phyloP scores from a whole-genome alignment of 179 eudicot genomes.

The Sideroxylon spinosum region DNA sequence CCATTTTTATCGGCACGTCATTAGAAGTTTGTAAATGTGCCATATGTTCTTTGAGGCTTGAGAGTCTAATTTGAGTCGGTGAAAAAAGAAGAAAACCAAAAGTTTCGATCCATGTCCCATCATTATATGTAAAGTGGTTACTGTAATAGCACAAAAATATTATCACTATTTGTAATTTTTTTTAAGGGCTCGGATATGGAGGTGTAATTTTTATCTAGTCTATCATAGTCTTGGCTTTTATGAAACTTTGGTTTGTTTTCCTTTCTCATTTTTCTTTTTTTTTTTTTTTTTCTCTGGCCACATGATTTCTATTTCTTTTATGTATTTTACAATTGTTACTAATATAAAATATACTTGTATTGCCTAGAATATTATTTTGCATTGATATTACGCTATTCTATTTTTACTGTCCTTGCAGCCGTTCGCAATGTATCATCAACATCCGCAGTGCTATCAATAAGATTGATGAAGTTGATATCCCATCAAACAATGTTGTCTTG shows the following conservation, averaged over 20 bases:
- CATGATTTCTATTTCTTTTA: neutral
- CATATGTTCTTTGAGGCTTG: no score
- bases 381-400: neutral
- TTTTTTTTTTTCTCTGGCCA: no score
- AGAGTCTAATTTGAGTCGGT: no score
- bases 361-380: neutral
- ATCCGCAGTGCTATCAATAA: slow-evolving; percentile 43
- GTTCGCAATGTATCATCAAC: slow-evolving; percentile 92
- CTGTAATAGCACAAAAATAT: no score
- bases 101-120: no score
- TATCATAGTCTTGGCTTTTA: neutral
- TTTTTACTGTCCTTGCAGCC: slow-evolving; percentile 39
- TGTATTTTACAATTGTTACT: neutral
- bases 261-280: neutral
- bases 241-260: neutral
- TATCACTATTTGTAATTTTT: no score
- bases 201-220: no score
- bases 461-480: slow-evolving; percentile 29
- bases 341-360: neutral
- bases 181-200: no score
- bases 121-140: no score
- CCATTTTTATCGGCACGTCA: no score
- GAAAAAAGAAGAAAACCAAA: no score
- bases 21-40: no score
- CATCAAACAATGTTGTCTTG: slow-evolving; percentile 36